These are phyloP conservation scores for Themeda triandra DNA, from an alignment of 176 grass and related monocot genomes.

Conservation along the genomic window DNA sequence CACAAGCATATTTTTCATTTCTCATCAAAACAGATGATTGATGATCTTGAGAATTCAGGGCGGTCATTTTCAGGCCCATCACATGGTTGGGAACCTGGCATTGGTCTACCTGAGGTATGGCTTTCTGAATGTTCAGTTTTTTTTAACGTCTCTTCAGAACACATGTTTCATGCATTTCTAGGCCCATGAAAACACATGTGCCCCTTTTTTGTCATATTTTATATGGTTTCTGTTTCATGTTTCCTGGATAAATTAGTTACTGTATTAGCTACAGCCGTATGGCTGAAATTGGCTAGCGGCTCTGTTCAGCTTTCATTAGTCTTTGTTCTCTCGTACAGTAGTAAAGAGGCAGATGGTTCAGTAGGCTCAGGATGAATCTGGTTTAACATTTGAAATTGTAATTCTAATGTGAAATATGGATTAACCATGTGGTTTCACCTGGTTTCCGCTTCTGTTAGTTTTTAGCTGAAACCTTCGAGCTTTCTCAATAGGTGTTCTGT, in stretches of 20 bases:
- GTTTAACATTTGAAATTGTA: not conserved
- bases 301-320: not conserved
- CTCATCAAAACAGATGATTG: conserved; percentile 33
- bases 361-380: not conserved
- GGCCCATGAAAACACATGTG: not conserved
- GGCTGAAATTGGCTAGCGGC: not conserved
- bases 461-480: too few species aligned
- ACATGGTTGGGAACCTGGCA: conserved; percentile 71
- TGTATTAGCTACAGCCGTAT: not conserved
- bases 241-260: not conserved
- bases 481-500: conserved; percentile 2
- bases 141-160: not conserved
- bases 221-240: not conserved
- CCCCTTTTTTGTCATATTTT: not conserved
- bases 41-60: conserved; percentile 42
- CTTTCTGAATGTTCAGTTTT: not conserved
- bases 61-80: conserved; percentile 48
- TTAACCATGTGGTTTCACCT: not conserved
- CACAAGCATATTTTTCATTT: conserved; percentile 70
- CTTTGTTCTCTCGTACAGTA: not conserved
- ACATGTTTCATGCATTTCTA: not conserved
- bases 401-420: not conserved
- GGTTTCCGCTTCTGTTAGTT: not conserved
- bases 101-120: conserved; percentile 61
- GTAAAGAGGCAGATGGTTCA: not conserved